Base-by-base conservation (phyloP, 257 asterid species). In the Nicotiana attenuata region DNA sequence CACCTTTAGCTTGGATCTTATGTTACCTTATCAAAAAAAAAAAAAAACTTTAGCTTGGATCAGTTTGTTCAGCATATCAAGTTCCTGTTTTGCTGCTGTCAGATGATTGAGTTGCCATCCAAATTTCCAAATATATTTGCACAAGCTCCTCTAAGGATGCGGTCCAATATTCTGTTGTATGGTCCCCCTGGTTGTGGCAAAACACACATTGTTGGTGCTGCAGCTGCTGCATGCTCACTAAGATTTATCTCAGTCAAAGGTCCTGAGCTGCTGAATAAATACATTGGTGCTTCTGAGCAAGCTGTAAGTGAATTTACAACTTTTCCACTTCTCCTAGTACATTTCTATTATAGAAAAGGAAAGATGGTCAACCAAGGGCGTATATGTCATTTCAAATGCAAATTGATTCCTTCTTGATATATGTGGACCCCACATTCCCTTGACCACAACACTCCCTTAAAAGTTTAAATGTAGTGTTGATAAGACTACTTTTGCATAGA, bases 111-210 rank as follows among this genome's bases (percentile, higher is more conserved):
- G 91, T 86, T 96, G 73, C 99, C 99, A 35, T 96, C 99, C 69
- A 94, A 90, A 83, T 96, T 89, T 83, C 98, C 97, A 41, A 90
- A 78, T 83, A 92, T 94, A 83, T 96, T 96, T 86, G 90, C 92
- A 63, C 94, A 94, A 88, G 92, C 98, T 84, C 99, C 98, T 77
- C 82, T 96, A 84, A 92, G 99, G 83, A 80, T 94, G 97, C 93
- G 99, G 29, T 92, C 99, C 86, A 96, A 96, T 88, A 92, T 94
- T 84, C 99, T 96, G 73, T 91, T 96, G 83, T 96, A 96, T 82
- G 99, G 99, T 0, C 99, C 99, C 82, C 98, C 99, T 83, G 99
- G 98, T 83, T 96, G 99, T 89, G 99, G 99, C 10, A 96, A 96
- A 89, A 96, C 99, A 47, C 99, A 96, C 87, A 91, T 96, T 87